phyloP scores from a whole-genome alignment of 2,329 filamentous ascomycete genomes.

The Epichloe festucae region DNA sequence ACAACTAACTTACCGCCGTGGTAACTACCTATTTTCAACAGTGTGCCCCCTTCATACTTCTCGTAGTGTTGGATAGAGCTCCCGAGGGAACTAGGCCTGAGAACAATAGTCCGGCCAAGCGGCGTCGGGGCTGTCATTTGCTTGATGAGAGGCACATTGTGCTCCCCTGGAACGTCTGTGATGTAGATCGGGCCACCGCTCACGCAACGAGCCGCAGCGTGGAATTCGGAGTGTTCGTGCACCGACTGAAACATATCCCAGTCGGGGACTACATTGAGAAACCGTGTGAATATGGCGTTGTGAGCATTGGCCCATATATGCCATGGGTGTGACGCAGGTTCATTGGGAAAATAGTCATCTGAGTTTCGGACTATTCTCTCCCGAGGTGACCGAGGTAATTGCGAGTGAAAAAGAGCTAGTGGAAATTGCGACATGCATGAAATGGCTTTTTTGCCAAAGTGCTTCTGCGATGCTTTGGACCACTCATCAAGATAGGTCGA shows the following conservation, averaged over 20 bases:
- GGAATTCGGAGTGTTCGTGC: conserved; percentile 62
- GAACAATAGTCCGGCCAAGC: conserved; percentile 61
- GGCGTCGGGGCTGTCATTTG: conserved; percentile 71
- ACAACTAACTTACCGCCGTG: conserved; percentile 46
- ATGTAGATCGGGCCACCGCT: conserved; percentile 91
- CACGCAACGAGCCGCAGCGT: conserved; percentile 80
- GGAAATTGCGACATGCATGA: conserved; percentile 93
- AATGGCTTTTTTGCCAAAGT: conserved; percentile 68
- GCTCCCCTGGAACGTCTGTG: conserved; percentile 75
- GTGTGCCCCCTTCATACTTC: conserved; percentile 55
- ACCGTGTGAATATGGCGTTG: conserved; percentile 68
- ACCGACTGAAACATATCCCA: conserved; percentile 60
- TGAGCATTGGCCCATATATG: conserved; percentile 92
- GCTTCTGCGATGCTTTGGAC: conserved; percentile 61
- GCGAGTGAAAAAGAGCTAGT: conserved; percentile 72
- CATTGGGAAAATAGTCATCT: conserved; percentile 81
- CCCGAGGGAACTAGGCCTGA: conserved; percentile 64
- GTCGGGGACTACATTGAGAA: conserved; percentile 79
- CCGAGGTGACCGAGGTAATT: conserved; percentile 64
- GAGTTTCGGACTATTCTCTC: conserved; percentile 71
- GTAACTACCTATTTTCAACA: conserved; percentile 71
- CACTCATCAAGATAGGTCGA: conserved; percentile 75
- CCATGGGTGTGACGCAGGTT: conserved; percentile 75
- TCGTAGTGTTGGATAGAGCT: conserved; percentile 62
- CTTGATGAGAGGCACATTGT: conserved; percentile 60